Conservation (phyloP, 75 land plant species). For the Sequoiadendron giganteum region DNA sequence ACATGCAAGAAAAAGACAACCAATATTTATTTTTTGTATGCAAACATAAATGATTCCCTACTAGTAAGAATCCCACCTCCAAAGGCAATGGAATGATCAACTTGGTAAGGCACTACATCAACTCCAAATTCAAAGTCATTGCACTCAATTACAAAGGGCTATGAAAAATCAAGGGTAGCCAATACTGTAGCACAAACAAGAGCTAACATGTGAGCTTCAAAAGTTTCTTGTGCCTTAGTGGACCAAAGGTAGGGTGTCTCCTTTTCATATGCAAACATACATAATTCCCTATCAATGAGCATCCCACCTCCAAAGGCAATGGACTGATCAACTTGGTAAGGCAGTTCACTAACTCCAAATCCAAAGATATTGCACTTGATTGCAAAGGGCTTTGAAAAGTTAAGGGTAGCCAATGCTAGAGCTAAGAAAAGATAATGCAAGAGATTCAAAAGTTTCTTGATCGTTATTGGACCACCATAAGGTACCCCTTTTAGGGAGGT, state of each 20-base stretch:
- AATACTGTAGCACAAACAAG: no score
- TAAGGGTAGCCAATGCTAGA: not conserved
- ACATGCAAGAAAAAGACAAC: not conserved
- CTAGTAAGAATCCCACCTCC: no score
- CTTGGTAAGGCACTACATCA: no score
- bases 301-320: constrained; percentile 8
- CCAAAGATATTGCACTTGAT: not conserved
- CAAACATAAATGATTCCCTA: not conserved
- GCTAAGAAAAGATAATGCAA: not conserved
- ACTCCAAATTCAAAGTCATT: no score
- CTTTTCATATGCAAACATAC: not conserved
- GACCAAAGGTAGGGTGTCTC: not conserved
- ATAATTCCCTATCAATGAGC: not conserved
- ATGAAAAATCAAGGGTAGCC: no score
- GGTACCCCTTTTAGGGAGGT: no score
- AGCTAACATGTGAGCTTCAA: no score
- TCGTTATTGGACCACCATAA: no score
- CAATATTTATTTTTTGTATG: not conserved
- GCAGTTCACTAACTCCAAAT: constrained; percentile 6
- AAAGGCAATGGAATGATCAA: no score
- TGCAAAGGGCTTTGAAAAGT: constrained; percentile 11
- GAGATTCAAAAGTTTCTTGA: no score
- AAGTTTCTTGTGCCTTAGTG: no score
- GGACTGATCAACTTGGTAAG: not conserved
- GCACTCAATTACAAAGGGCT: no score